These are phyloP conservation scores for Xylaria sp. DNA, from an alignment of 2,329 filamentous ascomycete species.

Conservation along the genomic window DNA sequence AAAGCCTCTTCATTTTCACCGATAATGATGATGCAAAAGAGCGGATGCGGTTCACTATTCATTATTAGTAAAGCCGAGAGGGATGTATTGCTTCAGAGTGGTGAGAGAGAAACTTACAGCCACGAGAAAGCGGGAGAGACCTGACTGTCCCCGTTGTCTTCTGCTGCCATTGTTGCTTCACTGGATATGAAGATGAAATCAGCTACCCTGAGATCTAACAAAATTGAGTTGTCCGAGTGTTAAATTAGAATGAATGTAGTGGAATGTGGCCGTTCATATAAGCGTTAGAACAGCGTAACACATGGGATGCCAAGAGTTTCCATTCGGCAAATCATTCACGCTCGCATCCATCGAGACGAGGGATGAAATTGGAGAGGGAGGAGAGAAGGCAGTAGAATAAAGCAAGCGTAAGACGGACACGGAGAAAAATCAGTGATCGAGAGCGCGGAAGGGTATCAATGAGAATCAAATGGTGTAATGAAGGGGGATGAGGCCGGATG, in stretches of 20 bases:
- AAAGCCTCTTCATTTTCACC: slow-evolving; percentile 64
- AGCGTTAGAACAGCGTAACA: slow-evolving; percentile 23
- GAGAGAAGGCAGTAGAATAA: slow-evolving; percentile 11
- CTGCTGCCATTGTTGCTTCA: slow-evolving; percentile 30
- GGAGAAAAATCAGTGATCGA: background rate
- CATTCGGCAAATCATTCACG: slow-evolving; percentile 36
- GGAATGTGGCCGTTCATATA: slow-evolving; percentile 14
- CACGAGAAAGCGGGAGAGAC: slow-evolving; percentile 33
- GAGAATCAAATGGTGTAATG: slow-evolving; percentile 14
- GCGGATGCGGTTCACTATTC: slow-evolving; percentile 62
- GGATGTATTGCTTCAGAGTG: background rate
- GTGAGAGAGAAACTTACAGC: slow-evolving; percentile 34
- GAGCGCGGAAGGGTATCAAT: slow-evolving; percentile 5
- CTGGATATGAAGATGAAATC: slow-evolving; percentile 14
- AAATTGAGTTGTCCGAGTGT: background rate
- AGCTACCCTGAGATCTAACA: slow-evolving; percentile 1
- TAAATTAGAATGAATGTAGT: background rate
- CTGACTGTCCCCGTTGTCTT: slow-evolving; percentile 27
- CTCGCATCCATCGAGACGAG: slow-evolving; percentile 30
- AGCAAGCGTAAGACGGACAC: slow-evolving; percentile 21
- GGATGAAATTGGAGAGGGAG: slow-evolving; percentile 12
- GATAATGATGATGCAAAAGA: slow-evolving; percentile 65
- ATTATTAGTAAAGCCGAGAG: slow-evolving; percentile 27
- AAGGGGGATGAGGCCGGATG: slow-evolving; percentile 8
- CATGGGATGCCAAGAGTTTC: slow-evolving; percentile 29